Percentiles rank a stretch among this genome's conserved stretches.
Evolutionary conservation across 2,329 filamentous ascomycete genomes (phyloP).

Genomic region (Didymella sp.): DNA sequence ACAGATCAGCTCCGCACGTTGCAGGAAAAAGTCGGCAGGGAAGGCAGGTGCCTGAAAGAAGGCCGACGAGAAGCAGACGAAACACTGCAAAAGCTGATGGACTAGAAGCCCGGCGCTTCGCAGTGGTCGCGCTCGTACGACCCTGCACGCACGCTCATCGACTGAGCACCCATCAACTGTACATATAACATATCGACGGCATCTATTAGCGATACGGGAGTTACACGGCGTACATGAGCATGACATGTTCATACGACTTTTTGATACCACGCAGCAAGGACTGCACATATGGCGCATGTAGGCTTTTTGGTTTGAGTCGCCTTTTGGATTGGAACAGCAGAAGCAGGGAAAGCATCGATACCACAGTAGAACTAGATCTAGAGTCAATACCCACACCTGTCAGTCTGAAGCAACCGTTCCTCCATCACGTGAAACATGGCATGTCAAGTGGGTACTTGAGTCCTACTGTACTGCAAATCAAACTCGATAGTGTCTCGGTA

Average conservation of each 20-base stretch:
- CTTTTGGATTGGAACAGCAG: background rate
- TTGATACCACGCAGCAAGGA: slow-evolving; percentile 7
- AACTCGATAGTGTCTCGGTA: no score
- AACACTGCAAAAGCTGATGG: slow-evolving; percentile 19
- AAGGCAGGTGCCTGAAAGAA: slow-evolving; percentile 50
- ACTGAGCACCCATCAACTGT: slow-evolving; percentile 12
- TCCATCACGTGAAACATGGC: background rate
- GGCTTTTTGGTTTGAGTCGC: background rate
- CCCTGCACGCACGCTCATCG: background rate
- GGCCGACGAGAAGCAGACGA: slow-evolving; percentile 21
- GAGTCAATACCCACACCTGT: slow-evolving; percentile 9
- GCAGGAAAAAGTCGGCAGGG: slow-evolving; percentile 47
- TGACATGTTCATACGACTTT: background rate
- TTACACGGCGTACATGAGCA: background rate
- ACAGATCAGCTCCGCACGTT: slow-evolving; percentile 42
- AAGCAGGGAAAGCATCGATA: slow-evolving; percentile 8
- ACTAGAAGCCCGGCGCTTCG: slow-evolving; percentile 10
- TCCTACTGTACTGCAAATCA: no score
- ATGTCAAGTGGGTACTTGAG: no score
- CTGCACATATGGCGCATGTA: slow-evolving; percentile 12
- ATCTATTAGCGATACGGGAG: slow-evolving; percentile 2
- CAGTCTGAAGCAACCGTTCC: background rate
- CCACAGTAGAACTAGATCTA: slow-evolving; percentile 3
- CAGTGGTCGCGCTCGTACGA: slow-evolving; percentile 1
- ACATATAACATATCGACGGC: slow-evolving; percentile 13